Conservation (phyloP, 495 filamentous ascomycete genomes). For the Aspergillus homomorphus region DNA sequence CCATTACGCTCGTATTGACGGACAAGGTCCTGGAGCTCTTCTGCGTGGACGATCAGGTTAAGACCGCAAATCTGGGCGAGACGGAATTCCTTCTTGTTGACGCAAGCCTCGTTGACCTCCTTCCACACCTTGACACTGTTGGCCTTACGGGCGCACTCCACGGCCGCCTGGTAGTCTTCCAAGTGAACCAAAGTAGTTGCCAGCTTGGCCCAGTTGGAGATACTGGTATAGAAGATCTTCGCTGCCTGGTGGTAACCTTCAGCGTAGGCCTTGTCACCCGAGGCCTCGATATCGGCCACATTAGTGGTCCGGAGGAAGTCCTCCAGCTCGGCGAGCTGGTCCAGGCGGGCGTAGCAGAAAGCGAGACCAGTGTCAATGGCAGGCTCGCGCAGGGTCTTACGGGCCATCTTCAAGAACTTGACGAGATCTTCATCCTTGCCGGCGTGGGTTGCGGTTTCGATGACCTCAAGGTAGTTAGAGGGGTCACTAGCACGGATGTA, state of each 20-base stretch:
- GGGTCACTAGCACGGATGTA: conserved; percentile 95
- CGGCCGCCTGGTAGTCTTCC: conserved; percentile 94
- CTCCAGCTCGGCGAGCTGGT: conserved; percentile 90
- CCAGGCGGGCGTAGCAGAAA: conserved; percentile 87
- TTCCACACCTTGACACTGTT: conserved; percentile 99
- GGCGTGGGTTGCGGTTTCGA: conserved; percentile 91
- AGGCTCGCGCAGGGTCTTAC: conserved; percentile 92
- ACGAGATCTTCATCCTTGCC: conserved; percentile 98
- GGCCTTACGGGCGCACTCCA: conserved; percentile 97
- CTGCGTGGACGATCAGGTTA: conserved; percentile 97
- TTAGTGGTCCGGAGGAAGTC: conserved; percentile 95
- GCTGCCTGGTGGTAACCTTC: conserved; percentile 94
- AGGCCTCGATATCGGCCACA: conserved; percentile 91
- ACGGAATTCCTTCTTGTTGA: conserved; percentile 98
- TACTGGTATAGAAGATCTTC: conserved; percentile 98
- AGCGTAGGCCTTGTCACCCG: conserved; percentile 94
- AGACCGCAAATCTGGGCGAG: conserved; percentile 99
- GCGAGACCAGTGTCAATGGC: conserved; percentile 90
- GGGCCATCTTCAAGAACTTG: conserved; percentile 95
- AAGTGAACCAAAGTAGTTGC: conserved; percentile 95
- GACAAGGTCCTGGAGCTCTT: conserved; percentile 90
- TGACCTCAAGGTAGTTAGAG: conserved; percentile 90
- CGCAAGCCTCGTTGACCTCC: conserved; percentile 95
- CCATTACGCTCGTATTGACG: conserved; percentile 95
- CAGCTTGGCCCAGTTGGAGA: conserved; percentile 99